phyloP scores from a whole-genome alignment of 169 alveolate species.

The Amoebophrya sp. region DNA sequence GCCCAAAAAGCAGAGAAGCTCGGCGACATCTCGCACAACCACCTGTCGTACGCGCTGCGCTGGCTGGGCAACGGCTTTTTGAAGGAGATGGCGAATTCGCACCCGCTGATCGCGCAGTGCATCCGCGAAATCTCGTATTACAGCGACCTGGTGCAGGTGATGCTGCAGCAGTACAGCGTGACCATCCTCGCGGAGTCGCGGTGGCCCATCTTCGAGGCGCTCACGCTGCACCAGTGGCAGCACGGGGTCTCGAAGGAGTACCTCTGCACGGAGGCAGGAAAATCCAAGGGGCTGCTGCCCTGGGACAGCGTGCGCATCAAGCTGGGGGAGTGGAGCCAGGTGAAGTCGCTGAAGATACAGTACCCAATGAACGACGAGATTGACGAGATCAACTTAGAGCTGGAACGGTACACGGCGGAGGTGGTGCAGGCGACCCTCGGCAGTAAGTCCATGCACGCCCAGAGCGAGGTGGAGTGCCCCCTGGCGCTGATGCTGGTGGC shows the following conservation, averaged over 20 bases:
- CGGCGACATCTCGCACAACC: background rate
- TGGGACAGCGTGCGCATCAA: background rate
- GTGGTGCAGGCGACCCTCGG: background rate
- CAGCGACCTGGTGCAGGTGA: background rate
- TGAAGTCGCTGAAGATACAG: background rate
- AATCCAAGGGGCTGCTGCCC: background rate
- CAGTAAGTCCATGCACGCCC: background rate
- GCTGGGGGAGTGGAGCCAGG: background rate
- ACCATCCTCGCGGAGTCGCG: background rate
- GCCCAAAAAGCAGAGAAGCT: background rate
- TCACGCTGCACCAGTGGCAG: background rate
- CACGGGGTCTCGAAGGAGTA: background rate
- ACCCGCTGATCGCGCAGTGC: background rate
- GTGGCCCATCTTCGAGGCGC: background rate
- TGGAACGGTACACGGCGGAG: background rate
- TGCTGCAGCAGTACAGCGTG: background rate
- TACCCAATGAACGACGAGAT: background rate
- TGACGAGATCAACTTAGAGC: background rate
- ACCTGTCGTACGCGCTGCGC: background rate
- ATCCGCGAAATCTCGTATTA: background rate
- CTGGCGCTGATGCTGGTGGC: background rate
- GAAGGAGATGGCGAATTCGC: background rate
- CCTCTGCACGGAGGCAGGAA: background rate
- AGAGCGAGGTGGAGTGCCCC: background rate
- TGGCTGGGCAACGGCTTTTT: background rate